Evolutionary conservation across 768 basidiomycete genomes (phyloP), one percentile per base, ranked within the genome.

Genomic region (Leccinum uliginosum): DNA sequence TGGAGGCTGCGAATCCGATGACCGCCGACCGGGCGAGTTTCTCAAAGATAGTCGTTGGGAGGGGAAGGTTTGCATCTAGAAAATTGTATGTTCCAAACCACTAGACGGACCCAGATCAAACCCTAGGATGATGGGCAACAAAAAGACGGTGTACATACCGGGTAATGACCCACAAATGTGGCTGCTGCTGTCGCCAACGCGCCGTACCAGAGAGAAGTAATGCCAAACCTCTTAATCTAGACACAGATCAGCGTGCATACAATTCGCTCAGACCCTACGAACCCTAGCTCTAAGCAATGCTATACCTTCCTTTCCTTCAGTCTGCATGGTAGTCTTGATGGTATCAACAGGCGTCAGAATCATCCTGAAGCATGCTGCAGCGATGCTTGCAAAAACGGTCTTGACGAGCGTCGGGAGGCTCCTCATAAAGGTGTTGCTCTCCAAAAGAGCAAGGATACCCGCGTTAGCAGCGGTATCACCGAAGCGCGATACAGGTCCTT

Each of bases 401-500:
- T 97, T 87, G 67, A 90, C 66, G 24, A 80, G 73, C 1, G 75
- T 61, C 0, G 89, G 90, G 10, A 91, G 77, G 21, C 75, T 68
- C 60, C 73, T 82, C 75, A 91, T 80, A 63, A 85, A 87, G 0
- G 82, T 72, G 69, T 97, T 89, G 5, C 86, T 87, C 56, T 87
- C 73, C 24, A 98, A 78, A 3, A 98, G 78, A 1, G 93, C 93
- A 21, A 96, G 79, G 57, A 97, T 93, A 9, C 93, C 95, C 0
- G 82, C 91, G 68, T 98, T 97, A 21, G 95, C 92, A 1, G 93
- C 93, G 3, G 96, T 98, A 71, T 98, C 96, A 0, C 93, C 94
- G 68, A 98, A 98, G 12, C 96, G 84, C 4, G 89, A 78, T 9
- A 88, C 76, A 0, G 89, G 89, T 45, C 88, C 95, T 73, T 91